Evolutionary conservation across 257 asterid genomes (phyloP).

Genomic region (Penstemon eatonii): DNA sequence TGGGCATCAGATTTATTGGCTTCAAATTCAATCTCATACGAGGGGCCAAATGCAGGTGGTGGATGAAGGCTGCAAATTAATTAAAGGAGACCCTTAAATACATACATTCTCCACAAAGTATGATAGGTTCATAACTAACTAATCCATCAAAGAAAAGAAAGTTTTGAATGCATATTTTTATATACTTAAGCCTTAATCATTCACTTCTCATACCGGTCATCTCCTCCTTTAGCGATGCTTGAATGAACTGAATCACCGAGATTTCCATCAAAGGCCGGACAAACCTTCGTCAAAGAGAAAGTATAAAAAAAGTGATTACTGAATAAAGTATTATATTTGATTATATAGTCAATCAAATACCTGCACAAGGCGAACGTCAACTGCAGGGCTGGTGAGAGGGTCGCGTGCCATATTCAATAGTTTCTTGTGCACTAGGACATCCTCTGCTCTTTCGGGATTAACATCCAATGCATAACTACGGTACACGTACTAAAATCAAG

Average conservation of each 20-base stretch:
- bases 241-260: slow-evolving; percentile 48
- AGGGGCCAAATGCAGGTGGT: slow-evolving; percentile 64
- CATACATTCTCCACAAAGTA: neutral
- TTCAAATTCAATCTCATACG: slow-evolving; percentile 43
- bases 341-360: slow-evolving; percentile 31
- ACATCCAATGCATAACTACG: slow-evolving; percentile 87
- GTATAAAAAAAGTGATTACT: slow-evolving; percentile 6
- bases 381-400: slow-evolving; percentile 66
- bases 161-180: slow-evolving; percentile 6
- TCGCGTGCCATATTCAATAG: slow-evolving; percentile 74
- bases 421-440: slow-evolving; percentile 86
- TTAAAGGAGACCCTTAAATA: slow-evolving; percentile 7
- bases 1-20: slow-evolving; percentile 39
- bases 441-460: slow-evolving; percentile 78
- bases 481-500: slow-evolving; percentile 4
- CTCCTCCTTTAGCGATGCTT: slow-evolving; percentile 38
- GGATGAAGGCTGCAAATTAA: slow-evolving; percentile 53
- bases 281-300: slow-evolving; percentile 47
- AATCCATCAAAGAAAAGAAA: slow-evolving; percentile 8
- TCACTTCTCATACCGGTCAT: slow-evolving; percentile 40
- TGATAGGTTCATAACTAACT: neutral
- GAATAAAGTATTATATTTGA: neutral
- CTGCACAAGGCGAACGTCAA: slow-evolving; percentile 88
- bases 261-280: slow-evolving; percentile 50
- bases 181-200: slow-evolving; percentile 11